These are phyloP conservation scores for Microdochium paspali DNA, from an alignment of 2,329 filamentous ascomycete species.

Conservation along the genomic window DNA sequence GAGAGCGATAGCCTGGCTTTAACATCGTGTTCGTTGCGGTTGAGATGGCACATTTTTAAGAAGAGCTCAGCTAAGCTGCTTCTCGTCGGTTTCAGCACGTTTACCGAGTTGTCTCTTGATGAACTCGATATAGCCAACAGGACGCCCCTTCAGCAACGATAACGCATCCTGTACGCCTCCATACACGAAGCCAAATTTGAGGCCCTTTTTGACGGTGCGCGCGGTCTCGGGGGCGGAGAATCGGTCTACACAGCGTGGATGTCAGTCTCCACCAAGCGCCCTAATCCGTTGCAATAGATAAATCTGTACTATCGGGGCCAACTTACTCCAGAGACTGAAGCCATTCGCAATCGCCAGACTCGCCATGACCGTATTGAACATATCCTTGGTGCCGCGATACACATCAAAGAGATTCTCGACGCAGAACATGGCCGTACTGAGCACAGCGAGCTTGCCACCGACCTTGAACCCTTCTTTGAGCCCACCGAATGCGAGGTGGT, in stretches of 20 bases:
- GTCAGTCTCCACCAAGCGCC: constrained; percentile 2
- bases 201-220: constrained; percentile 69
- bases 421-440: constrained; percentile 67
- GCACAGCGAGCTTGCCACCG: constrained; percentile 59
- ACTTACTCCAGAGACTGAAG: constrained; percentile 79
- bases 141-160: constrained; percentile 59
- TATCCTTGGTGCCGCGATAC: constrained; percentile 60
- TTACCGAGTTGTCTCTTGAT: constrained; percentile 34
- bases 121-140: constrained; percentile 66
- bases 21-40: no score
- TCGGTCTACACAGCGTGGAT: constrained; percentile 49
- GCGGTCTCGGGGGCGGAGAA: constrained; percentile 71
- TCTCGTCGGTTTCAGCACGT: background rate
- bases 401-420: constrained; percentile 82
- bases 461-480: constrained; percentile 70
- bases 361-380: constrained; percentile 72
- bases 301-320: constrained; percentile 1
- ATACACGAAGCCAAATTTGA: constrained; percentile 70
- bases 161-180: constrained; percentile 73
- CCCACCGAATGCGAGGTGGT: constrained; percentile 70
- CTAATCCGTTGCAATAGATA: background rate
- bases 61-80: background rate
- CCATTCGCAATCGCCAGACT: constrained; percentile 75
- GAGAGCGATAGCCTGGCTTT: no score
- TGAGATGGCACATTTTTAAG: no score